phyloP scores from a whole-genome alignment of 331 rosid species.

The Cucumis variabilis region DNA sequence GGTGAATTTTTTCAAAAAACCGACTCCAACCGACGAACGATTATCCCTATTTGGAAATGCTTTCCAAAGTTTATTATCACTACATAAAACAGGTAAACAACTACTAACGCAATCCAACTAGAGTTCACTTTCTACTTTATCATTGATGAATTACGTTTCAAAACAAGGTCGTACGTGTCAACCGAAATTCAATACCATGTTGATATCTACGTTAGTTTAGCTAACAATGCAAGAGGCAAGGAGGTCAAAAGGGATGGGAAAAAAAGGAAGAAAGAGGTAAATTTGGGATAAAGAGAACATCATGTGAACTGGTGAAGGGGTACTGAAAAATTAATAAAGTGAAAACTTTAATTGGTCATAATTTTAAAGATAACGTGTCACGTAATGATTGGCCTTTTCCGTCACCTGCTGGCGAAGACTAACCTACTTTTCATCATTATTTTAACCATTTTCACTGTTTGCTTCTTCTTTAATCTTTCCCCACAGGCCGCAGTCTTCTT shows the following conservation, averaged over 20 bases:
- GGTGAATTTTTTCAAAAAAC: too few species aligned
- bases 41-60: too few species aligned
- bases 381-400: neutral
- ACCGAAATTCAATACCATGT: too few species aligned
- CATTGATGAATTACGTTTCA: too few species aligned
- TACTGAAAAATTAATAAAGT: neutral
- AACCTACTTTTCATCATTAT: neutral
- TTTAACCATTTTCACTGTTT: conserved; percentile 14
- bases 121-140: too few species aligned
- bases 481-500: neutral
- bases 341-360: neutral
- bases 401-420: neutral
- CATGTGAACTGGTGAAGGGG: neutral
- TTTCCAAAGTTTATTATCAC: too few species aligned
- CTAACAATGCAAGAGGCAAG: neutral
- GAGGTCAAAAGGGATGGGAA: neutral
- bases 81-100: too few species aligned
- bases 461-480: neutral
- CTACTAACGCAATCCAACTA: too few species aligned
- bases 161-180: too few species aligned
- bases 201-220: neutral
- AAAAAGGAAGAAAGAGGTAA: neutral
- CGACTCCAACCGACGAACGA: too few species aligned
- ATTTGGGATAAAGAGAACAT: neutral
- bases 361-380: neutral